Evolutionary conservation across 495 filamentous ascomycete species (phyloP), one percentile per base, ranked within the genome.

Genomic region (Polyplosphaeria fusca): DNA sequence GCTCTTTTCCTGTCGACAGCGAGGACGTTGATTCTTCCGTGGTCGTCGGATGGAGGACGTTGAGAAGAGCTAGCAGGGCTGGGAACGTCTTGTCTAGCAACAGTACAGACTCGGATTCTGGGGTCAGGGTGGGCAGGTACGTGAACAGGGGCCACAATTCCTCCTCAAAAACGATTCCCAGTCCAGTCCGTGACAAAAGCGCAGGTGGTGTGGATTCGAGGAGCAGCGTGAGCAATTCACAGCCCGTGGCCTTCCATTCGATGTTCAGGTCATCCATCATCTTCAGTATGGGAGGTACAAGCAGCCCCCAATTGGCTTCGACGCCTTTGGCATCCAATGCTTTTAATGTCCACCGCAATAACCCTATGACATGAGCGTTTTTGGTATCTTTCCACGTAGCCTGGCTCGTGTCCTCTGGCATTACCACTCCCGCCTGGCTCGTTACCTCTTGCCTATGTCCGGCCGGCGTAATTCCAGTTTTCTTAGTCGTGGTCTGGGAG

Each of bases 221-320:
- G 40, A 96, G 80, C 0, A 71, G 53, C 4, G 65, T 66, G 1
- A 93, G 71, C 2, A 91, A 70, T 2, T 65, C 58, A 30, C 89
- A 85, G 12, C 86, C 90, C 5, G 70, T 74, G 0, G 73, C 65
- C 52, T 88, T 86, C 63, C 83, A 73, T 0, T 68, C 38, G 0
- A 79, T 70, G 40, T 77, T 72, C 13, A 75, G 66, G 66, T 91
- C 86, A 68, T 97, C 93, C 47, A 89, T 76, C 1, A 97, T 74
- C 3, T 85, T 81, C 2, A 98, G 78, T 0, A 96, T 74, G 1
- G 88, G 86, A 1, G 93, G 93, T n/a, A 92, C 77, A 38, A 88
- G 79, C n/a, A 94, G 79, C 0, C 81, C 83, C 83, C 91, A 96
- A 53, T 87, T 76, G 4, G 62, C 52, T 51, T 71, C 65, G 18